These are phyloP conservation scores for Epichloe sylvatica DNA, from an alignment of 2,329 filamentous ascomycete genomes.

Conservation along the genomic window DNA sequence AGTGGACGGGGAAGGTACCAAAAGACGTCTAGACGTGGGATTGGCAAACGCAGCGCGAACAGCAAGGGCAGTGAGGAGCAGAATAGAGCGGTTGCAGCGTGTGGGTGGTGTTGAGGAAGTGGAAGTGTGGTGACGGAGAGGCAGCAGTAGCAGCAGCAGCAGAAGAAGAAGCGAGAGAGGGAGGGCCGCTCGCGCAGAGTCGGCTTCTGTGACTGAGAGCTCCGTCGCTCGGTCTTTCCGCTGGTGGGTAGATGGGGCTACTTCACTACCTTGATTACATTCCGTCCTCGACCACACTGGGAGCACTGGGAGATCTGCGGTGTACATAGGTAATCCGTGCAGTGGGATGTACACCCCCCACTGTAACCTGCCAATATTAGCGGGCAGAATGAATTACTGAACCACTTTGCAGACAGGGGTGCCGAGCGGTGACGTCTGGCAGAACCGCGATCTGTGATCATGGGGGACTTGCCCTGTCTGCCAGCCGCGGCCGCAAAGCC, in stretches of 20 bases:
- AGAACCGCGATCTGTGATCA: constrained; percentile 13
- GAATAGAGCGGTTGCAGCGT: background rate
- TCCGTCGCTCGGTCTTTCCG: constrained; percentile 5
- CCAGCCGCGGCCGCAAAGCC: constrained; percentile 11
- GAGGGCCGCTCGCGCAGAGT: constrained; percentile 5
- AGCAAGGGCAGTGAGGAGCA: background rate
- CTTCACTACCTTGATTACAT: background rate
- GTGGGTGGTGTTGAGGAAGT: background rate
- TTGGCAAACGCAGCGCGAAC: background rate
- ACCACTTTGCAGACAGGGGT: constrained; percentile 4
- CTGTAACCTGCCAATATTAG: background rate
- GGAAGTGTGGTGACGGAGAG: constrained; percentile 4
- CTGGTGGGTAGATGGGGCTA: background rate
- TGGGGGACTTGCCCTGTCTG: constrained; percentile 10
- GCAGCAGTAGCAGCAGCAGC: background rate
- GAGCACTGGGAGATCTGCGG: background rate
- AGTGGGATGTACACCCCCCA: no score
- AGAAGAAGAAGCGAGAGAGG: constrained; percentile 1
- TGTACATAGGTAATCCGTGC: background rate
- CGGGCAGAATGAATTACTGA: no score
- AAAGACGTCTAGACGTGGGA: background rate
- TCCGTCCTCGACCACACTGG: background rate
- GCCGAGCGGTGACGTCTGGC: constrained; percentile 17
- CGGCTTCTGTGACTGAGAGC: constrained; percentile 5
- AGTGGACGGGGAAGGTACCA: background rate